Base-by-base conservation (phyloP, 2,329 filamentous ascomycete genomes). In the Penicillium glabrum region DNA sequence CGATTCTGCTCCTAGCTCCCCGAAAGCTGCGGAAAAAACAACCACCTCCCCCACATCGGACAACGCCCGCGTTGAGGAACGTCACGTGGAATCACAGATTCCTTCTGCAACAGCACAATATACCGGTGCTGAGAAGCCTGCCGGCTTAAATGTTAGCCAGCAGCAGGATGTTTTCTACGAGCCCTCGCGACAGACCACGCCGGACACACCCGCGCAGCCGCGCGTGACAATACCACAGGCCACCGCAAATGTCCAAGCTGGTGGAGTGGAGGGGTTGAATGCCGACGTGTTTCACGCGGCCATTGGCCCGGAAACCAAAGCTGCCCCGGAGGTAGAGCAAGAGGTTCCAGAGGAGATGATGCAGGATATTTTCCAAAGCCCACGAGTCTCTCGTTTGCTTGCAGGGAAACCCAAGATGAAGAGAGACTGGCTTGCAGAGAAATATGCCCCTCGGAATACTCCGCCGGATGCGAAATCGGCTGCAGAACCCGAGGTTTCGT, bases 361-460 rank as follows among this genome's bases (percentile, higher is more conserved):
- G 65, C 80, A 81, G 5, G 81, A 85, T 61, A 71, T 89, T 0
- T 89, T 89, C 66, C 82, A 83, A 54, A 88, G 83, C 53, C 82
- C 81, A 3, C 79, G 78, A 53, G 82, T 87, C 21, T 82, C 84
- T 27, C 80, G 75, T 58, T 77, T 84, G 70, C 73, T 88, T 14
- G 80, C 82, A 29, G 77, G 77, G 29, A 78, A 80, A 59, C 71
- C 59, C 35, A 60, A 58, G 11, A 54, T 61, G 13, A 61, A 60
- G 45, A 51, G 51, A 26, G 58, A 63, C 7, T 64, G 62, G 62
- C 57, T 61, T 47, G 47, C 53, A 26, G 41, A 54, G 16, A 61
- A 53, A 35, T 43, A 51, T 9, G 33, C 29, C 4, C 35, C 33
- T 16, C 23, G 56, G 10, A 16, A 49, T 8, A 39, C 7, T 46